A percentile compares a stretch with the other conserved stretches of the same genome.
Evolutionary conservation across 768 basidiomycete species (phyloP).

Genomic region (Floccularia luteovirens): DNA sequence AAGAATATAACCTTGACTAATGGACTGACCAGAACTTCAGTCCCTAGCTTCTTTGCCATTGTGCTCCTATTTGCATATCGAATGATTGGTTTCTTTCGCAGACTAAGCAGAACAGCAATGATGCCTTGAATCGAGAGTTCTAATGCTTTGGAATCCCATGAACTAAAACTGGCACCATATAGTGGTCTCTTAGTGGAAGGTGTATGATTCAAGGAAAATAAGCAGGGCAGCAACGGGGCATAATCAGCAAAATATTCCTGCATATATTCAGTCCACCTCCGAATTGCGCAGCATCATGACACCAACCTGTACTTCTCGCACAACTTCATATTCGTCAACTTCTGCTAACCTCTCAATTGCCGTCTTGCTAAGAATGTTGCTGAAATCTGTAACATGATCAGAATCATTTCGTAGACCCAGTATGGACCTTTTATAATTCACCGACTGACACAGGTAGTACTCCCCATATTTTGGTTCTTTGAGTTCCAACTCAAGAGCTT

Average conservation of each 20-base stretch:
- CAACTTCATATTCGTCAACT: conserved; percentile 94
- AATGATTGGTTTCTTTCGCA: conserved; percentile 94
- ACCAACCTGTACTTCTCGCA: conserved; percentile 90
- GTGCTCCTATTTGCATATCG: conserved; percentile 90
- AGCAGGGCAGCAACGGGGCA: conserved; percentile 73
- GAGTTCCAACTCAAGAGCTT: conserved; percentile 77
- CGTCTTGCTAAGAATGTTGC: conserved; percentile 84
- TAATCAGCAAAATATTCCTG: conserved; percentile 99
- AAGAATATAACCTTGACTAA: not conserved
- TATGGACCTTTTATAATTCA: conserved; percentile 38
- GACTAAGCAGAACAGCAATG: conserved; percentile 78
- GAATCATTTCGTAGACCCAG: conserved; percentile 11
- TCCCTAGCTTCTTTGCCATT: conserved; percentile 86
- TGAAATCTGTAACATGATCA: conserved; percentile 65
- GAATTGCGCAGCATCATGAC: not conserved
- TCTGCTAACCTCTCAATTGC: conserved; percentile 90
- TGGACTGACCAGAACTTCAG: conserved; percentile 66
- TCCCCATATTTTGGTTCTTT: conserved; percentile 91
- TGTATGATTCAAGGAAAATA: conserved; percentile 81
- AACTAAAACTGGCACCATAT: conserved; percentile 63
- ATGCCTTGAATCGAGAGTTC: conserved; percentile 77
- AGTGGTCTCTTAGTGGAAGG: conserved; percentile 58
- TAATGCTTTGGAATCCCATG: conserved; percentile 72
- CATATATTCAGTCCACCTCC: conserved; percentile 2
- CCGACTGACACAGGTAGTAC: conserved; percentile 98